phyloP scores from a whole-genome alignment of 1,284 basidiomycete genomes.

The Puccinia horiana region DNA sequence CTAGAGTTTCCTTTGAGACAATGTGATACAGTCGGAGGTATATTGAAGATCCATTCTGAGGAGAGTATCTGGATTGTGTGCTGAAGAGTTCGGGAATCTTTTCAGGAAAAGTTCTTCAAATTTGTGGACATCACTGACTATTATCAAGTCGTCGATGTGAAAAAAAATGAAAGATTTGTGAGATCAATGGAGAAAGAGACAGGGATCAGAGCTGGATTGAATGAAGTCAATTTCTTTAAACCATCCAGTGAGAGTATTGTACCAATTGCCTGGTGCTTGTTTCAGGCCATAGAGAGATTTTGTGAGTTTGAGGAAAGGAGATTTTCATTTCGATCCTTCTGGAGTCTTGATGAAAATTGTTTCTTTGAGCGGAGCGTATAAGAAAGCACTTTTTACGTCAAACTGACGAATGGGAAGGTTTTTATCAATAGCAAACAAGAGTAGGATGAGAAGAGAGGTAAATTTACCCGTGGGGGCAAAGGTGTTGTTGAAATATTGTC shows the following conservation, averaged over 20 bases:
- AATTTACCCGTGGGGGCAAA: constrained; percentile 60
- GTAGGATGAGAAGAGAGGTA: constrained; percentile 57
- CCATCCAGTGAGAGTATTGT: too few species aligned
- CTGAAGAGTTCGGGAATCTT: neutral
- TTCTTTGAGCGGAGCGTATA: too few species aligned
- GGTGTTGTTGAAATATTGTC: constrained; percentile 62
- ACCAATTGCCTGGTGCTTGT: constrained; percentile 7
- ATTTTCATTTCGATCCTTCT: constrained; percentile 51
- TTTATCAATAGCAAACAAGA: too few species aligned
- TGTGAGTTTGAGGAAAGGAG: neutral
- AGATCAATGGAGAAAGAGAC: neutral
- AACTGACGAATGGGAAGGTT: constrained; percentile 60
- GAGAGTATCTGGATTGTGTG: neutral
- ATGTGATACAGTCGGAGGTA: neutral
- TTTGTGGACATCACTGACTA: too few species aligned
- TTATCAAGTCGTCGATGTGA: constrained; percentile 31
- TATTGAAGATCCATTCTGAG: neutral
- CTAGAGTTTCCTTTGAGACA: too few species aligned
- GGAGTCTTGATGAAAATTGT: constrained; percentile 60
- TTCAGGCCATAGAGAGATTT: constrained; percentile 17
- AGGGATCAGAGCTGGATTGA: neutral
- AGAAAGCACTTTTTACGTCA: constrained; percentile 61
- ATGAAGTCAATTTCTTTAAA: neutral
- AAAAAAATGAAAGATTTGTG: neutral
- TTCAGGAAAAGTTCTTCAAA: neutral